Conservation (phyloP, 345 rosid species). For the Murraya koenigii region DNA sequence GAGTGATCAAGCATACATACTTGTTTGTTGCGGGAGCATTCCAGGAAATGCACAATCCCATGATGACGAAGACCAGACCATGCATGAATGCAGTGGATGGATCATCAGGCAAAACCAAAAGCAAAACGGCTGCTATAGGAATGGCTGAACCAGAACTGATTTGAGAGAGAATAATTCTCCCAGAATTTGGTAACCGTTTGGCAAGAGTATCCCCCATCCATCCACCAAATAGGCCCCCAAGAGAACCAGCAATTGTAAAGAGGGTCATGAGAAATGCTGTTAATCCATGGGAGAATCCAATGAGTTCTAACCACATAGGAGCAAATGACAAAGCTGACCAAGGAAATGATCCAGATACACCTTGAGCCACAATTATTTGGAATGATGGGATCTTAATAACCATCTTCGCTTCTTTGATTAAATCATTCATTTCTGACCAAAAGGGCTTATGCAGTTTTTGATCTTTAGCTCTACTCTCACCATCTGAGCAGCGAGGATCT, state of each 20-base stretch:
- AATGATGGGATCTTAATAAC: slow-evolving; percentile 60
- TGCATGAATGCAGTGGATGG: slow-evolving; percentile 52
- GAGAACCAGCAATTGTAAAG: slow-evolving; percentile 32
- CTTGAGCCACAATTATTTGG: slow-evolving; percentile 69
- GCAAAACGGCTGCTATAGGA: slow-evolving; percentile 62
- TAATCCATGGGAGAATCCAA: slow-evolving; percentile 56
- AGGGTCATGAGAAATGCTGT: slow-evolving; percentile 49
- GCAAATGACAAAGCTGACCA: slow-evolving; percentile 65
- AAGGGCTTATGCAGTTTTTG: slow-evolving; percentile 27
- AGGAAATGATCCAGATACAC: slow-evolving; percentile 60
- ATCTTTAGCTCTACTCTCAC: slow-evolving; percentile 17
- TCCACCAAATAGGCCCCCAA: slow-evolving; percentile 59
- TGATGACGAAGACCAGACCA: slow-evolving; percentile 47
- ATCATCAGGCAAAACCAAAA: slow-evolving; percentile 54
- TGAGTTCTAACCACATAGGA: slow-evolving; percentile 67
- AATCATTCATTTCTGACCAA: slow-evolving; percentile 35
- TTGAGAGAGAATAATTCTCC: slow-evolving; percentile 56
- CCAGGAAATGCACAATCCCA: slow-evolving; percentile 62
- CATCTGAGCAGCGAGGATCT: slow-evolving; percentile 50
- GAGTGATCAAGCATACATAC: slow-evolving; percentile 22
- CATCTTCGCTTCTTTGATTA: slow-evolving; percentile 45
- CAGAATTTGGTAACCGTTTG: slow-evolving; percentile 44
- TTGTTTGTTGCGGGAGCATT: slow-evolving; percentile 62
- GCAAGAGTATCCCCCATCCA: slow-evolving; percentile 58
- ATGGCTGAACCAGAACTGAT: slow-evolving; percentile 58